phyloP scores from a whole-genome alignment of 371 early-diverging fungal genomes.

The Mortierella sp. region DNA sequence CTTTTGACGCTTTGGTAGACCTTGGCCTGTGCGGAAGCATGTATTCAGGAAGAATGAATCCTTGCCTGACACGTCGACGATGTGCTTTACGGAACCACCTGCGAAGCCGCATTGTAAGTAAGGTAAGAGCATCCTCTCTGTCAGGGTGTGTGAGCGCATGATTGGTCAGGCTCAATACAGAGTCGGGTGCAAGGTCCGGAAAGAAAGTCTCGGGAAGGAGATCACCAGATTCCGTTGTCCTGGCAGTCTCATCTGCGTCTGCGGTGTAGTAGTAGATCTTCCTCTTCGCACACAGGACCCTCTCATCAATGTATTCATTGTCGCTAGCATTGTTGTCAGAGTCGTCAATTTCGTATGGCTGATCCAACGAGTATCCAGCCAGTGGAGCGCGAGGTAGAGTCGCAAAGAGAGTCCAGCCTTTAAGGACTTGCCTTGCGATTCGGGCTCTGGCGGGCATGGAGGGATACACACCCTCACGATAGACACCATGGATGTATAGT shows the following conservation, averaged over 20 bases:
- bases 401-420: conserved; percentile 1
- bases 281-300: background rate
- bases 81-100: background rate
- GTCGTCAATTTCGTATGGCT: background rate
- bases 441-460: background rate
- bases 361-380: too few relatives aligned
- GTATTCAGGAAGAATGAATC: conserved; percentile 21
- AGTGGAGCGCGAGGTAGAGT: too few relatives aligned
- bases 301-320: background rate
- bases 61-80: background rate
- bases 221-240: too few relatives aligned
- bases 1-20: too few relatives aligned
- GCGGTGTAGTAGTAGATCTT: too few relatives aligned
- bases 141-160: conserved; percentile 7
- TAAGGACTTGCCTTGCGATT: background rate
- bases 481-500: conserved; percentile 7
- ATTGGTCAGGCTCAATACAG: background rate
- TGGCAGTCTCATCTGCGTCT: too few relatives aligned
- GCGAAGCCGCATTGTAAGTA: background rate
- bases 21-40: background rate
- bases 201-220: background rate
- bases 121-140: conserved; percentile 4
- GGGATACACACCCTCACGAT: background rate
- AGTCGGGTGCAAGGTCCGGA: background rate
- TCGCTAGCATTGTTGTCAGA: background rate